Conservation (phyloP, 306 rosid species). For the Comarum palustre region DNA sequence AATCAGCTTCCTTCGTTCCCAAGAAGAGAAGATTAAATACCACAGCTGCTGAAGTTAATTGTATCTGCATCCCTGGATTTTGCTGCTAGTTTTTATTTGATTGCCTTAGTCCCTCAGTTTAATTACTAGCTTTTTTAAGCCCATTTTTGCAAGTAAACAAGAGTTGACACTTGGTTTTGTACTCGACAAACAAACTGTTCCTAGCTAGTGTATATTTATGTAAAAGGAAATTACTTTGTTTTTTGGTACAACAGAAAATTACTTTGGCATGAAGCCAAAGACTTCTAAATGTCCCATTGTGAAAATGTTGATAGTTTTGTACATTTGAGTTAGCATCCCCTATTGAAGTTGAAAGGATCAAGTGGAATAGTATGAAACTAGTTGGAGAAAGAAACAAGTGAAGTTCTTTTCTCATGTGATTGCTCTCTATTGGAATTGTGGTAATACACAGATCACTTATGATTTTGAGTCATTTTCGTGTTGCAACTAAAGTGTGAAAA, state of each 20-base stretch:
- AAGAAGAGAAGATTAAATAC: not conserved
- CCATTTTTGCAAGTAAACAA: not conserved
- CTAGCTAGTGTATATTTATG: not conserved
- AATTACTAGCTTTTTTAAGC: not conserved
- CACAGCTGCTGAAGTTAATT: not conserved
- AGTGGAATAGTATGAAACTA: not conserved
- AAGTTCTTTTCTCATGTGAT: not conserved
- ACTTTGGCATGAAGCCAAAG: conserved; percentile 8
- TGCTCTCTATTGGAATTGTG: too few relatives aligned
- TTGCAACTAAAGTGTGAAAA: not conserved
- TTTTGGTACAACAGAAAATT: not conserved
- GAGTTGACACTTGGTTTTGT: not conserved
- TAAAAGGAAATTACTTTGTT: not conserved
- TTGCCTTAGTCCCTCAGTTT: not conserved
- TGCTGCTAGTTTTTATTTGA: not conserved
- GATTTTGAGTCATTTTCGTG: not conserved
- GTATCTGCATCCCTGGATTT: conserved; percentile 19
- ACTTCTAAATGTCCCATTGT: not conserved
- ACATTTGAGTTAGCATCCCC: not conserved
- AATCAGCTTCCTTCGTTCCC: conserved; percentile 6
- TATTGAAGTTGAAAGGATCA: not conserved
- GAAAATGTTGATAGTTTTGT: not conserved
- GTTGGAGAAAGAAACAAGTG: not conserved
- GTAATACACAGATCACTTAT: not conserved
- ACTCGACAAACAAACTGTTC: not conserved